Evolutionary conservation across 345 rosid genomes (phyloP), one percentile per base, ranked within the genome.

Genomic region (Corchorus capsularis): DNA sequence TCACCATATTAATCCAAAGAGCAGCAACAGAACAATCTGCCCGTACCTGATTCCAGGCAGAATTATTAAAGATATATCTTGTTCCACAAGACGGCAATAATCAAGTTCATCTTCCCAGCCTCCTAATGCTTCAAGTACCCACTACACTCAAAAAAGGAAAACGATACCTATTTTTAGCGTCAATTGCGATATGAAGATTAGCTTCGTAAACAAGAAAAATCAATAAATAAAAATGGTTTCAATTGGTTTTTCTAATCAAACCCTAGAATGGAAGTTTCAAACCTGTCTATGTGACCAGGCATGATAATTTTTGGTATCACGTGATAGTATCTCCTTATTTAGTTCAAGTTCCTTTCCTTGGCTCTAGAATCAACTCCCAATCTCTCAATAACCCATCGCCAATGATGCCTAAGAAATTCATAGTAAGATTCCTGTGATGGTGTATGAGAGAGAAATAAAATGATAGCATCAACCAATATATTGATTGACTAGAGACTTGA

Each of bases 221-320:
- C 5, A 73, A 20, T 20, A 13, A 34, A 65, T 6, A 17, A 69
- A 35, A 52, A 14, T 20, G 47, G 17, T 37, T 43, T 45, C 16
- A 55, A 49, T 39, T 0, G 57, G 50, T 70, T 35, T 52, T 34
- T 35, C 12, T 15, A 11, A 49, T 27, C 19, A 27, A 8, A 74
- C n/a, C 7, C 20, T 56, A 63, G 8, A 10, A 73, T 49, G 68
- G 53, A 43, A 35, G 35, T 22, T 47, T 82, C 90, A 77, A 72
- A 93, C 98, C 98, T 93, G 98, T 79, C 98, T 89, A 86, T 93
- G 93, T 59, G 97, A 96, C 98, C 99, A 92, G 70, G 95, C 97
- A 79, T 89, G 98, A 82, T 96, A 96, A 72, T 96, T 88, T 79
- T 92, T 96, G 73, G 97, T 91, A 82, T 93, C 99, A 63, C 75